Evolutionary conservation across 768 basidiomycete species (phyloP), one percentile per base, ranked within the genome.

Genomic region (Mycena indigotica): DNA sequence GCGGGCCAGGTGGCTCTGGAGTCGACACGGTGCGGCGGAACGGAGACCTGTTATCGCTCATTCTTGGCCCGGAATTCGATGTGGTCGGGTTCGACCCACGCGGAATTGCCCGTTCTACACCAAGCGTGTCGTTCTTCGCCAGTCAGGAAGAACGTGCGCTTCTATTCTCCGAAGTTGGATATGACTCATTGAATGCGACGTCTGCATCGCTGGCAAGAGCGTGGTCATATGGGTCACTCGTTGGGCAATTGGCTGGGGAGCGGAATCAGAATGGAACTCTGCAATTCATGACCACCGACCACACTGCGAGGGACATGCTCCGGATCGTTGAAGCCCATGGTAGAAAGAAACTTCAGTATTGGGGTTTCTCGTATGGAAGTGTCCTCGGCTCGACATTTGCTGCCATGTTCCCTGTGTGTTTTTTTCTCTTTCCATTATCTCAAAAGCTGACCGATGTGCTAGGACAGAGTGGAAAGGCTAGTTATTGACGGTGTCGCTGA

Each of bases 221-320:
- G 2, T 60, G 53, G 53, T 44, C 58, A 2, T 24, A 23, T 2
- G 30, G 35, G 5, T n/a, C 15, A 8, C 6, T 60, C 24, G 3
- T 38, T 6, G 46, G 45, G 3, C 25, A 50, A 19, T 52, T 65
- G 4, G 61, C 61, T 13, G 28, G 32, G 23, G 49, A 54, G 23
- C 50, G 44, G 16, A 67, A 67, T 32, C 24, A 15, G 12, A 57
- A 69, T 24, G 70, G 69, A 1, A 68, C 65, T 45, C 45, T 75
- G 53, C 50, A 52, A 26, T 68, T 71, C 55, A 68, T 77, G 38
- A 75, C 71, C 28, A 76, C 73, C 1, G 75, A 74, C 3, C 64
- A 73, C 44, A 74, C 72, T 4, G 75, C 75, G 4, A 55, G 69
- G 12, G 75, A 77, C 51, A 76, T 77, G 73, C 56, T 77, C 5